Base-by-base conservation (phyloP, 768 basidiomycete species). In the Punctularia strigosozonata region DNA sequence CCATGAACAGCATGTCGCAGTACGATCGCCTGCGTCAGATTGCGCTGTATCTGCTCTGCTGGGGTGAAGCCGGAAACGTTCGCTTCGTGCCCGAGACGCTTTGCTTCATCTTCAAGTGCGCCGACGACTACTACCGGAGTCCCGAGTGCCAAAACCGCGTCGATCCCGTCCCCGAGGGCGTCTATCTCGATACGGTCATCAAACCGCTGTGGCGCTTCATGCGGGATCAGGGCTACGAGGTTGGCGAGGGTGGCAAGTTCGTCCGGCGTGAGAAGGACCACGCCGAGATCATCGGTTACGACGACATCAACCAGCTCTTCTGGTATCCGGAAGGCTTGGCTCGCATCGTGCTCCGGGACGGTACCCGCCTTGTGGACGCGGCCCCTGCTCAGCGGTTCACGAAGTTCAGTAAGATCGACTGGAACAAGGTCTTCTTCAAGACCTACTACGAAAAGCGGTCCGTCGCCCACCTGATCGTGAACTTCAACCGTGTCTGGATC, bases 101-200 rank as follows among this genome's bases (percentile, higher is more conserved):
- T 34, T 97, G 94, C 68, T 99, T 98, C 73, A 94, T 99, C 55
- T 98, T 98, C 80, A 99, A 99, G 63, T 99, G 95, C 54, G 95
- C 95, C 42, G 95, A 99, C 60, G 95, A 99, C 64, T 98, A 98
- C 58, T 99, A 99, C 60, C 86, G 95, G 43, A 90, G 87, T 43
- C 81, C 94, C 20, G 95, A 98, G 56, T 99, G 95, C 56, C 95
- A 99, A 63, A 94, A 88, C 62, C 69, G 80, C 47, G 61, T 87
- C 20, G 95, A 99, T 31, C 83, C 92, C 4, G 87, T 97, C 2
- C 85, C 86, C 7, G 95, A 98, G 54, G 94, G 94, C 21, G 63
- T 98, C 35, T 99, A 94, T 61, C 75, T 99, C 38, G 75, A 85
- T 42, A 72, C 81, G 2, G 77, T 98, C 56, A 77, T 98, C 58